Conservation (phyloP, 2,329 filamentous ascomycete species). For the Cordyceps pruinosa region DNA sequence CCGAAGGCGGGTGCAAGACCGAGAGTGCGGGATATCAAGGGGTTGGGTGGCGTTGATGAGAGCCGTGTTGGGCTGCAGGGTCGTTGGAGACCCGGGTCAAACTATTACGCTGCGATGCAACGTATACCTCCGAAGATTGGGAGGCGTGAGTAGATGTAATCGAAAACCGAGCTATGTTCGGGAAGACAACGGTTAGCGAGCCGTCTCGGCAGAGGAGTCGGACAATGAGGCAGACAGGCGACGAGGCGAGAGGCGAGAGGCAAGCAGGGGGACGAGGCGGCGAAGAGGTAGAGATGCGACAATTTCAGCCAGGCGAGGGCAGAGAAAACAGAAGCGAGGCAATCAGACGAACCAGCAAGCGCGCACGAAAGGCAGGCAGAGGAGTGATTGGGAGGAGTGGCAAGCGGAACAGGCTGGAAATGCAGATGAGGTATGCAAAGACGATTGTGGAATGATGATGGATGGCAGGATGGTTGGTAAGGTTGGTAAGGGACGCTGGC, state of each 20-base stretch:
- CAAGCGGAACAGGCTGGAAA: background rate
- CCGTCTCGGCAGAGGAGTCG: background rate
- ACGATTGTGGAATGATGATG: conserved; percentile 11
- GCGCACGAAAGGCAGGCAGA: background rate
- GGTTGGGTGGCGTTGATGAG: conserved; percentile 22
- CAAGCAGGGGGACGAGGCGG: background rate
- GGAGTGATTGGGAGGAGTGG: background rate
- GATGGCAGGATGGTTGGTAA: conserved; percentile 10
- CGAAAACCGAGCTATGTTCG: background rate
- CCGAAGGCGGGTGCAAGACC: background rate
- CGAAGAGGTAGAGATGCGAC: background rate
- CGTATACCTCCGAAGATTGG: background rate
- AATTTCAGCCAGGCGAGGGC: background rate
- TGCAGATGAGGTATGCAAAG: conserved; percentile 1
- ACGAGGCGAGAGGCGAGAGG: background rate
- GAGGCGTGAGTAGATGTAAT: background rate
- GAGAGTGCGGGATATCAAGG: conserved; percentile 21
- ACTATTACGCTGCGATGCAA: conserved; percentile 4
- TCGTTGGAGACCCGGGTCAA: conserved; percentile 4
- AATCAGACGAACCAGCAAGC: background rate
- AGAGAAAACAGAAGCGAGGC: background rate
- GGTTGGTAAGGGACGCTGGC: background rate
- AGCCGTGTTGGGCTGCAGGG: conserved; percentile 32
- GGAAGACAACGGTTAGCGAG: background rate
- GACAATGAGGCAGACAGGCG: background rate